These are phyloP conservation scores for Mycena citricolor DNA, from an alignment of 1,284 basidiomycete genomes.

Conservation along the genomic window DNA sequence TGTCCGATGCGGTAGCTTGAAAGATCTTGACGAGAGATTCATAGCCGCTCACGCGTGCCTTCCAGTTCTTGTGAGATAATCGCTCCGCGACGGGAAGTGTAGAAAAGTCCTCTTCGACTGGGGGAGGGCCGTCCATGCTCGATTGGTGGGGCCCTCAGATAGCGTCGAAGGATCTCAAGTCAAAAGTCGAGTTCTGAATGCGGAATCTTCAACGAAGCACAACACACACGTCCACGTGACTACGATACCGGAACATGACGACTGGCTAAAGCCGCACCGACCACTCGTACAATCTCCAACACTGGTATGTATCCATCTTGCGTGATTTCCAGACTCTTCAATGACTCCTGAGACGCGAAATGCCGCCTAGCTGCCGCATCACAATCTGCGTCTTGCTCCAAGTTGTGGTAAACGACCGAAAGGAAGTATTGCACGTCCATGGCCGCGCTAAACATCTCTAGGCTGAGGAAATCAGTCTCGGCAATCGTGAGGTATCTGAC, in stretches of 20 bases:
- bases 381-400: constrained; percentile 54
- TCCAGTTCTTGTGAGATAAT: constrained; percentile 96
- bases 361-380: constrained; percentile 55
- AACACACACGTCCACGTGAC: constrained; percentile 2
- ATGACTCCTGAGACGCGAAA: constrained; percentile 38
- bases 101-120: constrained; percentile 93
- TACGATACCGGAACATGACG: constrained; percentile 23
- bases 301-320: constrained; percentile 9
- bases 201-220: background rate
- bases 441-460: constrained; percentile 59
- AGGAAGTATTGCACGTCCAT: constrained; percentile 70
- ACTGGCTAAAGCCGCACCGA: constrained; percentile 56
- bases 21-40: constrained; percentile 86
- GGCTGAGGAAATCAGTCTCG: constrained; percentile 56
- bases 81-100: constrained; percentile 80
- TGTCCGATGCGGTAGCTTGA: constrained; percentile 85
- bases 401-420: constrained; percentile 69
- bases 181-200: constrained; percentile 2
- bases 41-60: constrained; percentile 93
- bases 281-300: constrained; percentile 55
- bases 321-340: constrained; percentile 35
- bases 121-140: constrained; percentile 85
- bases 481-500: constrained; percentile 61
- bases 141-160: constrained; percentile 3
- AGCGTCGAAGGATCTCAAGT: constrained; percentile 11